Percentiles rank a stretch among this genome's conserved stretches.
Evolutionary conservation across 306 rosid species (phyloP).

Genomic region (Vachellia pachyceras): DNA sequence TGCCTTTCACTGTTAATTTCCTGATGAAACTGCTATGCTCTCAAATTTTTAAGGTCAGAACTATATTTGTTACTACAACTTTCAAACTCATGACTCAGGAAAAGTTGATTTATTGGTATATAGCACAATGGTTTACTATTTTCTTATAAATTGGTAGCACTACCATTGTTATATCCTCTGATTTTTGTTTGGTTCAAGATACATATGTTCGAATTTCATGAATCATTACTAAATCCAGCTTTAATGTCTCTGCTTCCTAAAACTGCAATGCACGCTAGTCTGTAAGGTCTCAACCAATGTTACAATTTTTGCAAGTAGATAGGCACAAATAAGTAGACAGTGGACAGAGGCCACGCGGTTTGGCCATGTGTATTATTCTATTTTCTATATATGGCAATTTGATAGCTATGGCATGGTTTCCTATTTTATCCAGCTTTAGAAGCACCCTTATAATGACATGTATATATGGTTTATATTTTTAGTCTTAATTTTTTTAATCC

Average conservation of each 20-base stretch:
- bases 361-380: not conserved
- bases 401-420: not conserved
- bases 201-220: not conserved
- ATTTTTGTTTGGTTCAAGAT: not conserved
- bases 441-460: not conserved
- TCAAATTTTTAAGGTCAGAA: not conserved
- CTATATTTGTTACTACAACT: not conserved
- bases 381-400: not conserved
- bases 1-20: not conserved
- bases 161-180: not conserved
- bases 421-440: not conserved
- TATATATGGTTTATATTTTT: too few species aligned
- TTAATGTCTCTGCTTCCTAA: not conserved
- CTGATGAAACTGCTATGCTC: not conserved
- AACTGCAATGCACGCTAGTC: not conserved
- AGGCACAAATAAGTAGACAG: not conserved
- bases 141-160: not conserved
- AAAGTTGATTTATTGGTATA: too few species aligned
- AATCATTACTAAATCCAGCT: not conserved
- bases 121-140: not conserved
- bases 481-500: not conserved
- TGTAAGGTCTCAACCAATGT: not conserved
- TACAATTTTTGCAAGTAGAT: not conserved
- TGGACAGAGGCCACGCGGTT: not conserved
- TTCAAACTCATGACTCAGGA: not conserved